Evolutionary conservation across 345 rosid genomes (phyloP), one percentile per base, ranked within the genome.

Genomic region (Salix suchowensis): DNA sequence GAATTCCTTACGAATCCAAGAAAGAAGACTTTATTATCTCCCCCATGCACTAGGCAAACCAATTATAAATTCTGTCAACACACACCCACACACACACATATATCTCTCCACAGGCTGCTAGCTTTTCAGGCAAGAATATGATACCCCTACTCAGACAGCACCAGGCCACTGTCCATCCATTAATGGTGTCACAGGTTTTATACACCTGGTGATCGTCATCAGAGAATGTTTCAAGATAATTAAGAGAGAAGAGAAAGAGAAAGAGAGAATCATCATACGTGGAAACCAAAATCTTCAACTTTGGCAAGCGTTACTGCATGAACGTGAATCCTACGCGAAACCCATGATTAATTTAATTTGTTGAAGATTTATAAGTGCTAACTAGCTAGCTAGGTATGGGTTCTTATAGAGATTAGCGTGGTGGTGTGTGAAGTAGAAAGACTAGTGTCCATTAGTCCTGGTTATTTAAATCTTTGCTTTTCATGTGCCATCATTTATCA

Each of bases 291-390:
- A 26, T 10, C 48, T 21, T 36, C 65, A 48, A 62, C 34, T 64
- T 39, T 60, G 67, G 18, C 79, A 52, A 79, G 77, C 79, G 50
- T 70, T 28, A 50, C 71, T 23, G 70, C 68, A 42, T 39, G 73
- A 65, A 46, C 76, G 84, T 84, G 88, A 82, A 84, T 88, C 90
- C 89, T 74, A 78, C 84, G 82, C 85, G 71, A 78, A 75, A 58
- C 77, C 86, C 90, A 80, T 75, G 7, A 1, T 12, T 55, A 9
- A 72, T 73, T 34, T 34, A 34, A 34, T 34, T n/a, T 36, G 9
- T 34, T 21, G 64, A 21, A 32, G 52, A 26, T 2, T 60, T 16
- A 14, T 32, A 36, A 23, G 26, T 7, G 30, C 66, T 44, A 23
- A 1, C 28, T 34, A 61, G 30, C 28, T 39, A 28, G 36, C 40